Conservation (phyloP, 2,329 filamentous ascomycete species). For the Cladobotryum protrusum region DNA sequence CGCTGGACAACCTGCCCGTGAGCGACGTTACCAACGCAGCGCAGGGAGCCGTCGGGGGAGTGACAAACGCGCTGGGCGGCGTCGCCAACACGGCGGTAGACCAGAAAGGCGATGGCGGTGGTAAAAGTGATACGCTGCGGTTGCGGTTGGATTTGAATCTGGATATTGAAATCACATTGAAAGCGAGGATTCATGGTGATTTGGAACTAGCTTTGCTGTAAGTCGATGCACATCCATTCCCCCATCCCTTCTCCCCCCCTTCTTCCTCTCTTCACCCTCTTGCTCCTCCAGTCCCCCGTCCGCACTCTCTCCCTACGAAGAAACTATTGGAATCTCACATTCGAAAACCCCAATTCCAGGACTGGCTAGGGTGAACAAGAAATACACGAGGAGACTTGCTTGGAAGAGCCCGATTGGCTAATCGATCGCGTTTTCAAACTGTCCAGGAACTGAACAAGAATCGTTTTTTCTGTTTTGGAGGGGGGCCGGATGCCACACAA, state of each 20-base stretch:
- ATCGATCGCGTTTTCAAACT: conserved; percentile 1
- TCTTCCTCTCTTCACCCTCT: background rate
- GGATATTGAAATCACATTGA: conserved; percentile 78
- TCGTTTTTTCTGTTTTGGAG: background rate
- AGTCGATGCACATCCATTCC: conserved; percentile 17
- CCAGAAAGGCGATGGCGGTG: conserved; percentile 30
- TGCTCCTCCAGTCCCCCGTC: background rate
- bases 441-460: conserved; percentile 9
- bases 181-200: conserved; percentile 81
- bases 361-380: conserved; percentile 7
- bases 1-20: conserved; percentile 33
- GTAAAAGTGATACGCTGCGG: conserved; percentile 52
- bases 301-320: background rate
- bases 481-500: background rate
- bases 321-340: conserved; percentile 4
- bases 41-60: conserved; percentile 32
- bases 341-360: conserved; percentile 8
- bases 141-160: conserved; percentile 73
- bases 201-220: conserved; percentile 66
- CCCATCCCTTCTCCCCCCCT: background rate
- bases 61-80: conserved; percentile 36
- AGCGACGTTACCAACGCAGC: conserved; percentile 31
- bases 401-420: background rate
- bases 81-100: conserved; percentile 33
- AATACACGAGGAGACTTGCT: background rate